Conservation (phyloP, 1,284 basidiomycete genomes). For the Apiotrichum porosum region DNA sequence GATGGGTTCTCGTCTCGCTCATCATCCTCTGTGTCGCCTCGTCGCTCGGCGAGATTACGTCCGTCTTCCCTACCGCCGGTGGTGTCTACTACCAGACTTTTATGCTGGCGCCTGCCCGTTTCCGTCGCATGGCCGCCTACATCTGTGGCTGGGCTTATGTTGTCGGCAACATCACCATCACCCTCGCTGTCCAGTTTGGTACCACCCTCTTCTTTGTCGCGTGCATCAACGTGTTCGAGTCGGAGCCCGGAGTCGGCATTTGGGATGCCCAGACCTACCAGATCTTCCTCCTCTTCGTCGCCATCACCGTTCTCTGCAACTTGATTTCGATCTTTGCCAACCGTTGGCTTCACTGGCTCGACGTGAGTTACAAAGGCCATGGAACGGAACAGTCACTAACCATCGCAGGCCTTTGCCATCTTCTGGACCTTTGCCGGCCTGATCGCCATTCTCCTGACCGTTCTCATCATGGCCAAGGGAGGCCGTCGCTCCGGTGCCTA, state of each 20-base stretch:
- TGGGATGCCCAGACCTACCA: conserved; percentile 19
- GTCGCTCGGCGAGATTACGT: conserved; percentile 50
- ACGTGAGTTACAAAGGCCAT: conserved; percentile 19
- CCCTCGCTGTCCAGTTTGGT: conserved; percentile 49
- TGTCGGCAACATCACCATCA: conserved; percentile 50
- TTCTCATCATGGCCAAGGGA: conserved; percentile 40
- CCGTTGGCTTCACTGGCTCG: conserved; percentile 33
- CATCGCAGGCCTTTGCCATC: conserved; percentile 28
- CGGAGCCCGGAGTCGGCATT: conserved; percentile 10
- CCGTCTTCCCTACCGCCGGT: conserved; percentile 47
- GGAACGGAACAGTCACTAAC: neutral
- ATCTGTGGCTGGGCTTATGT: conserved; percentile 50
- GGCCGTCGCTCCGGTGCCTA: conserved; percentile 34
- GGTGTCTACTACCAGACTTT: conserved; percentile 51
- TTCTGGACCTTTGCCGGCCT: conserved; percentile 26
- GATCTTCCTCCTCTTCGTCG: conserved; percentile 16
- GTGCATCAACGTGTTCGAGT: conserved; percentile 22
- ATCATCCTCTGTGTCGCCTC: conserved; percentile 49
- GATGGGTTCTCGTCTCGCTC: conserved; percentile 49
- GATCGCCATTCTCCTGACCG: conserved; percentile 26
- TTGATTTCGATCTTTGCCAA: conserved; percentile 33
- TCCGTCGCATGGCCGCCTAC: conserved; percentile 45
- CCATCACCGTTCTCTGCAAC: conserved; percentile 15
- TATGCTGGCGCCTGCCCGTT: conserved; percentile 41
- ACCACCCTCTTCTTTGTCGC: conserved; percentile 31